These are phyloP conservation scores for Purshia tridentata DNA, from an alignment of 306 rosid genomes.

Conservation along the genomic window DNA sequence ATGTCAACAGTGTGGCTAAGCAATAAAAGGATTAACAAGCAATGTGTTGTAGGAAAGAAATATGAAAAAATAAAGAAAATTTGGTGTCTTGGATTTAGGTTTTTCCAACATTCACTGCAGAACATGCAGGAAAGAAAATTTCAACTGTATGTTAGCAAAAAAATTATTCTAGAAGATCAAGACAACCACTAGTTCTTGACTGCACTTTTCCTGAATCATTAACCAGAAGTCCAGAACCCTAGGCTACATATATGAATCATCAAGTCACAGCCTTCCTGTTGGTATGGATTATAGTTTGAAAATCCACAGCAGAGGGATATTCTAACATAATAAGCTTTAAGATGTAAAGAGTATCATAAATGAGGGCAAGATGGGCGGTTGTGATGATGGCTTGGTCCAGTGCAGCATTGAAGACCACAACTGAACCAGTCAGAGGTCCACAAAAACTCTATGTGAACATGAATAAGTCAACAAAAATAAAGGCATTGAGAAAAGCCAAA, in stretches of 20 bases:
- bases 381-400: too few species aligned
- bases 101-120: not conserved
- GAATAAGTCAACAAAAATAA: not conserved
- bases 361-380: not conserved
- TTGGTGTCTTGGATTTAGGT: not conserved
- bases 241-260: not conserved
- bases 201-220: not conserved
- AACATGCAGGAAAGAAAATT: constrained; percentile 1
- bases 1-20: not conserved
- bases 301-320: not conserved
- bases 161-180: not conserved
- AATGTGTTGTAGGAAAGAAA: constrained; percentile 1
- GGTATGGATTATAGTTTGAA: not conserved
- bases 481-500: not conserved
- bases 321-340: not conserved
- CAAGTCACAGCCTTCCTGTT: not conserved
- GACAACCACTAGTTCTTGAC: not conserved
- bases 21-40: not conserved
- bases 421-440: not conserved
- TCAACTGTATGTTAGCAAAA: not conserved
- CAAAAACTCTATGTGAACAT: not conserved
- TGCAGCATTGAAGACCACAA: not conserved
- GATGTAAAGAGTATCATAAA: not conserved
- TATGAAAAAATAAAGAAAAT: not conserved
- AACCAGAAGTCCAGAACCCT: not conserved